Conservation (phyloP, 257 asterid species). For the Ballota nigra region DNA sequence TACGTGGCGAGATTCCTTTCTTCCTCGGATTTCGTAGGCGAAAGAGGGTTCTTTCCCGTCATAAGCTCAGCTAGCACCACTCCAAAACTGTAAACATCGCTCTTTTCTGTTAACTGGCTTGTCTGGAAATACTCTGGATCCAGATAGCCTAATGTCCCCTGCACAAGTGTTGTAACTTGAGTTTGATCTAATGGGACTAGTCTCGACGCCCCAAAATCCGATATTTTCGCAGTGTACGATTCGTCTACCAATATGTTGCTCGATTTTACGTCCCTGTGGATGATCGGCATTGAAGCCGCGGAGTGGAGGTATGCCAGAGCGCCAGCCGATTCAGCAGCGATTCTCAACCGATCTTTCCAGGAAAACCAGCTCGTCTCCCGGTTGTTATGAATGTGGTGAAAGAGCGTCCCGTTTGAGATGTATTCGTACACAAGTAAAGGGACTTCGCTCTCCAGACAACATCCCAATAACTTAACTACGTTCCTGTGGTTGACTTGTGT, state of each 20-base stretch:
- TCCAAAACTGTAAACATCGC: conserved; percentile 33
- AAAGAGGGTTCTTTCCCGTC: conserved; percentile 29
- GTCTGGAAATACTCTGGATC: conserved; percentile 56
- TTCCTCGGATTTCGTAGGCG: conserved; percentile 5
- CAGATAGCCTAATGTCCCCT: conserved; percentile 48
- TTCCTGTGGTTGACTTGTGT: conserved; percentile 27
- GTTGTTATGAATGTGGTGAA: conserved; percentile 24
- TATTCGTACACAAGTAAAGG: conserved; percentile 29
- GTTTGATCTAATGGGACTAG: conserved; percentile 48
- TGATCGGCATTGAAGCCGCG: conserved; percentile 13
- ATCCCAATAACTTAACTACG: conserved; percentile 29
- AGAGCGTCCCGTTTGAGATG: conserved; percentile 23
- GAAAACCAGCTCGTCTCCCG: conserved; percentile 17
- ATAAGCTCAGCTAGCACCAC: conserved; percentile 34
- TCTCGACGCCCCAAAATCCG: conserved; percentile 64
- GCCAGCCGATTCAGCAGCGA: conserved; percentile 28
- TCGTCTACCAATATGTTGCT: conserved; percentile 23
- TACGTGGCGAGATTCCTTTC: conserved; percentile 36
- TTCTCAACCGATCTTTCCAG: conserved; percentile 24
- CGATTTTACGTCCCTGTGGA: conserved; percentile 24
- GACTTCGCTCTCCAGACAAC: conserved; percentile 32
- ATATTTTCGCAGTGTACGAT: conserved; percentile 32
- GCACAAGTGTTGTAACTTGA: conserved; percentile 49
- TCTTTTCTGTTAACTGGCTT: conserved; percentile 47
- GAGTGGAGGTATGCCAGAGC: conserved; percentile 30